phyloP scores from a whole-genome alignment of 108 stramenopile genomes.

The Cylindrotheca closterium region DNA sequence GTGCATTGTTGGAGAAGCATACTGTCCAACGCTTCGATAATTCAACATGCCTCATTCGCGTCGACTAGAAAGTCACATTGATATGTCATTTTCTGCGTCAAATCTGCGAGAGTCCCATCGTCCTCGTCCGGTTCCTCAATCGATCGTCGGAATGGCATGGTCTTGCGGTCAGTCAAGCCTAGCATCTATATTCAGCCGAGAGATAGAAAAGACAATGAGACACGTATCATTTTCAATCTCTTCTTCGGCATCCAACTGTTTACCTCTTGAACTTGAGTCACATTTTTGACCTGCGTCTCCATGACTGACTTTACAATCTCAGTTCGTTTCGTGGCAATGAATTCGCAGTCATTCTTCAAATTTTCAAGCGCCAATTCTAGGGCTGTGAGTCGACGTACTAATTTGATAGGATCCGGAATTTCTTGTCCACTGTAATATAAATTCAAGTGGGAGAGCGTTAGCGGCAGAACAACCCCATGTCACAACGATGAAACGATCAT shows the following conservation, averaged over 20 bases:
- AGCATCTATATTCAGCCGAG: too few relatives aligned
- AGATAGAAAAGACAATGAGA: too few relatives aligned
- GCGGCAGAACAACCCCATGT: too few relatives aligned
- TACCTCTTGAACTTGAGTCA: slow-evolving; percentile 14
- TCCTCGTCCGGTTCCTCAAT: background rate
- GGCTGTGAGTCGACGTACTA: slow-evolving; percentile 27
- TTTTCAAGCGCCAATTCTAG: slow-evolving; percentile 23
- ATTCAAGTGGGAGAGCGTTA: too few relatives aligned
- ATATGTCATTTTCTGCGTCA: background rate
- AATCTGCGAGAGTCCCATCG: background rate
- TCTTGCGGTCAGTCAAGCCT: background rate
- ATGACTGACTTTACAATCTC: slow-evolving; percentile 18
- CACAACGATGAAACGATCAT: too few relatives aligned
- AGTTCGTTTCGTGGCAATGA: slow-evolving; percentile 14
- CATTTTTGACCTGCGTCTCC: slow-evolving; percentile 9
- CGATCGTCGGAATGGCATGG: background rate
- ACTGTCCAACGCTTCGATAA: too few relatives aligned
- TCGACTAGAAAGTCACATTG: background rate
- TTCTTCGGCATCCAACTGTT: too few relatives aligned
- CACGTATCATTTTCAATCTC: too few relatives aligned
- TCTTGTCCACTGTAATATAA: background rate
- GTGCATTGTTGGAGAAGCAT: too few relatives aligned
- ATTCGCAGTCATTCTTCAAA: slow-evolving; percentile 21
- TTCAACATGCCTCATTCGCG: background rate
- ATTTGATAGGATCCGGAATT: slow-evolving; percentile 26